phyloP scores from a whole-genome alignment of 2,329 filamentous ascomycete genomes.

The Nectriaceae sp. region DNA sequence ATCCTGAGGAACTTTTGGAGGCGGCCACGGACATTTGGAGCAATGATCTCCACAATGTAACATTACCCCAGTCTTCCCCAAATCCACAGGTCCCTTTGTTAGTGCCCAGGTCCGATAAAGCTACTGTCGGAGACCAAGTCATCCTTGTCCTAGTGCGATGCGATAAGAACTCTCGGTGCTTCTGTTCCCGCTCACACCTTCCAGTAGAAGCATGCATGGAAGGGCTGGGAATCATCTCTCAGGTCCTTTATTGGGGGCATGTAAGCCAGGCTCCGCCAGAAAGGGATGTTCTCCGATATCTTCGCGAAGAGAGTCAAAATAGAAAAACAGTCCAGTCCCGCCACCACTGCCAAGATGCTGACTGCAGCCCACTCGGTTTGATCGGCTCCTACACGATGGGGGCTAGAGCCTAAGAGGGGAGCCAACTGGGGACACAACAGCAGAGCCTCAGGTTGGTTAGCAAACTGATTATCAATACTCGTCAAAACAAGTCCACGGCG shows the following conservation, averaged over 20 bases:
- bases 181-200: background rate
- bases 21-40: background rate
- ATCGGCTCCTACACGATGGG: too few species aligned
- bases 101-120: background rate
- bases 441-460: too few species aligned
- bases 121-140: background rate
- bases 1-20: background rate
- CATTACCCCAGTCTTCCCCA: background rate
- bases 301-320: background rate
- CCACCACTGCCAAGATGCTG: too few species aligned
- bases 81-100: background rate
- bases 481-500: too few species aligned
- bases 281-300: background rate
- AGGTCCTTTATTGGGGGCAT: background rate
- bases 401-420: too few species aligned
- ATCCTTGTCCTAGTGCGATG: background rate
- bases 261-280: background rate
- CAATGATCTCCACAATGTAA: background rate
- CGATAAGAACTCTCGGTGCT: background rate
- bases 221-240: background rate
- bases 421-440: too few species aligned
- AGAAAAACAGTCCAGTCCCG: background rate
- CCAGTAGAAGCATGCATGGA: background rate
- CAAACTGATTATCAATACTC: too few species aligned
- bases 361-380: too few species aligned